Evolutionary conservation across 2,329 filamentous ascomycete species (phyloP).

Genomic region (Claviceps purpurea): DNA sequence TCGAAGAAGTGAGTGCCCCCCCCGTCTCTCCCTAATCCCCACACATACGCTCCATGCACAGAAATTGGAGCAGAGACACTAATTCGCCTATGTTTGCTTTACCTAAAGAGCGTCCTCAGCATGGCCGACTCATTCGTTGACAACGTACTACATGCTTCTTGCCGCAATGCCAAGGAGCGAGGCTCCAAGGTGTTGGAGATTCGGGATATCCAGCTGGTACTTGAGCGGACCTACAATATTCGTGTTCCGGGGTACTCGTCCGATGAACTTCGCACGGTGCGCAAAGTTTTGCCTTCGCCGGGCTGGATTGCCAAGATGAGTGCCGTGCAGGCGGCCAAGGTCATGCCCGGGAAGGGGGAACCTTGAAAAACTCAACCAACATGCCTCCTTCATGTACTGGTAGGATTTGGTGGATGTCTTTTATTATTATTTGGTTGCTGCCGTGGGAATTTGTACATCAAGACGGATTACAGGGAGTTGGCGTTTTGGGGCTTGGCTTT

Average conservation of each 20-base stretch:
- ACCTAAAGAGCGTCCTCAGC: slow-evolving; percentile 65
- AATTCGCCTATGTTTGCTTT: neutral
- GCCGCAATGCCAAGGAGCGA: slow-evolving; percentile 83
- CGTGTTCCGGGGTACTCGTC: slow-evolving; percentile 88
- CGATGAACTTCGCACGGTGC: slow-evolving; percentile 86
- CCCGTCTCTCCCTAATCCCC: no score
- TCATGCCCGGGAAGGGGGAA: slow-evolving; percentile 49
- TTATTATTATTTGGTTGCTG: no score
- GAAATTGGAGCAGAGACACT: slow-evolving; percentile 7
- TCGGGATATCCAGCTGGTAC: slow-evolving; percentile 68
- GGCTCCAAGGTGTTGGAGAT: slow-evolving; percentile 84
- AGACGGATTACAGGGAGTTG: neutral
- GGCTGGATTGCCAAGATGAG: slow-evolving; percentile 97
- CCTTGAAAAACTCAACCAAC: neutral
- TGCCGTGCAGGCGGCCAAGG: slow-evolving; percentile 88
- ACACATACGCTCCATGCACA: neutral
- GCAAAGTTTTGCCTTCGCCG: slow-evolving; percentile 78
- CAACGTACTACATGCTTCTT: slow-evolving; percentile 73
- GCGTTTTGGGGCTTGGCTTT: neutral
- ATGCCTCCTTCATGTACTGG: neutral
- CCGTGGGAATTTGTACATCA: neutral
- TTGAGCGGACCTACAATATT: slow-evolving; percentile 80
- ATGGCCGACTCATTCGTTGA: slow-evolving; percentile 94
- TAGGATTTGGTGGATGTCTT: neutral
- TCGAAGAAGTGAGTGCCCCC: slow-evolving; percentile 65